Evolutionary conservation across 2,329 filamentous ascomycete species (phyloP), one percentile per base, ranked within the genome.

Genomic region (Ophiostoma himal-ulmi): DNA sequence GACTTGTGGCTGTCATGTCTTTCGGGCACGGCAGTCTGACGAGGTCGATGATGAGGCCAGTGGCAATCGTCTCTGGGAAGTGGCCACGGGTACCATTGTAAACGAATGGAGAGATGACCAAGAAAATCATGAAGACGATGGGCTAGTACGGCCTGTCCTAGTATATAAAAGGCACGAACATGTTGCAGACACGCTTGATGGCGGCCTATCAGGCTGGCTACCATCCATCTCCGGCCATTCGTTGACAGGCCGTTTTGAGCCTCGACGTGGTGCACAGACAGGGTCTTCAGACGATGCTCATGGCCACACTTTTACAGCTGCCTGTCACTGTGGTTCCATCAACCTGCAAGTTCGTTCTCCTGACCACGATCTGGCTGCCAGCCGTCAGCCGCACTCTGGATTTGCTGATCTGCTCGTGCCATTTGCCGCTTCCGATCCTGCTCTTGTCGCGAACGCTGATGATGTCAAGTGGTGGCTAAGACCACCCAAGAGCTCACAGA

Each of bases 1-100:
- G 0, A 75, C 69, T 1, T 83, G 81, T 67, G 81, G 82, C 1
- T 82, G 82, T 67, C 82, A 83, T 68, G 54, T 82, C 22, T 80
- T 82, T 69, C 77, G 77, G 10, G 70, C 30, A 67, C 70, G 52
- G 13, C 68, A 20, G 65, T 26, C 52, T 10, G 52, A 57, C 52
- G 22, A 69, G 39, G 30, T 66, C 10, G 54, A n/a, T 14, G 64
- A 68, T 36, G 67, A 34, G 3, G 76, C 75, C 0, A 76, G 3
- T n/a, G 44, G 20, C 52, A 26, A 57, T 30, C 6, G 26, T 8
- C 57, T 62, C 30, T 62, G 57, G 57, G 57, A 62, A 34, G 57
- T 62, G 14, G 57, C 57, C 4, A 62, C 57, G 22, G 57, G 57
- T 5, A 62, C 57, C 1, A 62, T 62, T 62, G 22, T 62, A 6